phyloP scores from a whole-genome alignment of 371 early-diverging fungal genomes.

The Mucor piriformis region DNA sequence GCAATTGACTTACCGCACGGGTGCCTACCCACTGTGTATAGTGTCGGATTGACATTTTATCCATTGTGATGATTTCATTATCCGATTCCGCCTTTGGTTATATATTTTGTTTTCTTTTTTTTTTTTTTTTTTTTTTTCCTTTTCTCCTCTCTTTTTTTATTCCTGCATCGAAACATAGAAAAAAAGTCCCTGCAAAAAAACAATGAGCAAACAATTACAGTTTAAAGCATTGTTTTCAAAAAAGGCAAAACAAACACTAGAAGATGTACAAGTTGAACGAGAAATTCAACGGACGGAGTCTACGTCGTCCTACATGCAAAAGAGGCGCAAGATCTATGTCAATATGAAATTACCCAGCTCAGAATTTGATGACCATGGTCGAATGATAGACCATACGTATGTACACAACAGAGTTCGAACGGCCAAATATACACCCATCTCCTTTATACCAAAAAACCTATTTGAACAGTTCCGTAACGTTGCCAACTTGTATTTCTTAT shows the following conservation, averaged over 20 bases:
- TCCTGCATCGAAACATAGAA: neutral
- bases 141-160: neutral
- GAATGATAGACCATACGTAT: constrained; percentile 16
- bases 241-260: constrained; percentile 11
- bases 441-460: constrained; percentile 92
- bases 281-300: constrained; percentile 40
- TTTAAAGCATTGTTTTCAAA: constrained; percentile 21
- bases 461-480: constrained; percentile 90
- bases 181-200: neutral
- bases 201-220: constrained; percentile 13
- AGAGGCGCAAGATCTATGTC: constrained; percentile 42
- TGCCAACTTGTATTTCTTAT: constrained; percentile 93
- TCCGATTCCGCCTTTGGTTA: neutral
- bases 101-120: neutral
- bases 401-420: constrained; percentile 75
- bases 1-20: no score
- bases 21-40: no score
- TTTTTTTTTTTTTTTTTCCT: neutral
- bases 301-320: constrained; percentile 48
- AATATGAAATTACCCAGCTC: constrained; percentile 37
- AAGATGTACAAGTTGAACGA: constrained; percentile 17
- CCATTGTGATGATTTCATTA: neutral
- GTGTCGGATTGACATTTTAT: no score
- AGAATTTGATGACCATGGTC: constrained; percentile 30
- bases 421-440: constrained; percentile 81